Evolutionary conservation across 116 monocot species (phyloP).

Genomic region (Cymodocea nodosa): DNA sequence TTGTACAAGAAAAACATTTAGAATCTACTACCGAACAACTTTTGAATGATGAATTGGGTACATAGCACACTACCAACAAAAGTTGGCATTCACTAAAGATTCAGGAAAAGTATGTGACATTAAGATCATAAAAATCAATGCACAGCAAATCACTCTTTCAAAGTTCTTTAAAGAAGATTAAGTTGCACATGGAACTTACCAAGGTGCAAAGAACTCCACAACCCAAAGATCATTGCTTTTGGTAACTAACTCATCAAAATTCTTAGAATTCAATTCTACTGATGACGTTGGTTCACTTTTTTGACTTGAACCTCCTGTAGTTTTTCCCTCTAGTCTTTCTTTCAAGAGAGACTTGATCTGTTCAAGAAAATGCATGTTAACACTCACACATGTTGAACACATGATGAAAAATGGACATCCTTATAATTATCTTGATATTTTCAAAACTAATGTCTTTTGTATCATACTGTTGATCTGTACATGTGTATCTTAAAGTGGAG

Average conservation of each 20-base stretch:
- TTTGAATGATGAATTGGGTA: no score
- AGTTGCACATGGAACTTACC: conserved; percentile 37
- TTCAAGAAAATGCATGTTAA: neutral
- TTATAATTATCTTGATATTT: no score
- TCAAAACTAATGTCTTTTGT: no score
- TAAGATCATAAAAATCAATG: neutral
- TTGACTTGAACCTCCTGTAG: conserved; percentile 31
- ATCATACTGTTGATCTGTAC: no score
- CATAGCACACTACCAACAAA: no score
- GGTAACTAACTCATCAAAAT: conserved; percentile 71
- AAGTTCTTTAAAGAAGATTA: neutral
- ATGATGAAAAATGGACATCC: no score
- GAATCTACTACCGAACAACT: no score
- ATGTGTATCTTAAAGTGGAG: no score
- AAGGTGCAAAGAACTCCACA: conserved; percentile 97
- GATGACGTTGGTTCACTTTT: conserved; percentile 75
- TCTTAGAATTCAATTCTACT: conserved; percentile 62
- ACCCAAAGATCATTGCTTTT: conserved; percentile 97
- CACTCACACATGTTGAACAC: no score
- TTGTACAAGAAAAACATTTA: no score
- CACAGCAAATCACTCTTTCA: neutral
- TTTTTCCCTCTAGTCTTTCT: conserved; percentile 76
- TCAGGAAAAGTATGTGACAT: no score
- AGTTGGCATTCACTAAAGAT: no score
- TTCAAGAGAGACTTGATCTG: conserved; percentile 90